These are phyloP conservation scores for Blastobotrys persicus DNA, from an alignment of 1,139 yeast genomes.

Conservation along the genomic window DNA sequence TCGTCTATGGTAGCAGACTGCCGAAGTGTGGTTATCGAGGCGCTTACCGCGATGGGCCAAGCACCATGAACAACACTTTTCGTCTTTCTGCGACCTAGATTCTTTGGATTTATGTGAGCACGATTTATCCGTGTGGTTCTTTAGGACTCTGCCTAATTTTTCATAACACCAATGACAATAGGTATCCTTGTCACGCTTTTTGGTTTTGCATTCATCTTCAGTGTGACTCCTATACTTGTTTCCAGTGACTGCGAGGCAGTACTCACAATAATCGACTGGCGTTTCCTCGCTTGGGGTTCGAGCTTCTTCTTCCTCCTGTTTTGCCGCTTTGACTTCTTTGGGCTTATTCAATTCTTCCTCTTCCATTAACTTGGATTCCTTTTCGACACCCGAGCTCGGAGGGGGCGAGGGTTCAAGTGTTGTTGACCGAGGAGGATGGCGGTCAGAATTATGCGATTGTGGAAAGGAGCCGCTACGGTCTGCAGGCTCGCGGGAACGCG, in stretches of 20 bases:
- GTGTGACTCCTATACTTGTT: neutral
- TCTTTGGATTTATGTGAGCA: neutral
- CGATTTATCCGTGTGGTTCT: neutral
- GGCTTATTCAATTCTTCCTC: neutral
- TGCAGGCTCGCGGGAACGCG: too few relatives aligned
- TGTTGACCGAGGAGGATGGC: too few relatives aligned
- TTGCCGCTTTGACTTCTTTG: neutral
- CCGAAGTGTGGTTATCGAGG: neutral
- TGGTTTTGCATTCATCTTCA: neutral
- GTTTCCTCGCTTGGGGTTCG: neutral
- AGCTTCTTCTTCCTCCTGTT: neutral
- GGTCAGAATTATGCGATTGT: too few relatives aligned
- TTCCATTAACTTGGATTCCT: neutral
- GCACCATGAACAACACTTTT: too few relatives aligned
- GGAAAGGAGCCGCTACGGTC: too few relatives aligned
- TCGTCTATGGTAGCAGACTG: too few relatives aligned
- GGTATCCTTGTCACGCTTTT: neutral
- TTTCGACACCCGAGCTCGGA: too few relatives aligned
- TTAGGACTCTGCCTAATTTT: neutral
- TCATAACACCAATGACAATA: slow-evolving; percentile 5
- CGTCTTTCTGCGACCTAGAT: too few relatives aligned
- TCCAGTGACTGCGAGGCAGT: neutral
- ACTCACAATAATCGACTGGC: neutral
- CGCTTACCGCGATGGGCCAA: too few relatives aligned
- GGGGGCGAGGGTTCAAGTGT: too few relatives aligned